phyloP scores from a whole-genome alignment of 108 stramenopile species.

The Skeletonema costatum region DNA sequence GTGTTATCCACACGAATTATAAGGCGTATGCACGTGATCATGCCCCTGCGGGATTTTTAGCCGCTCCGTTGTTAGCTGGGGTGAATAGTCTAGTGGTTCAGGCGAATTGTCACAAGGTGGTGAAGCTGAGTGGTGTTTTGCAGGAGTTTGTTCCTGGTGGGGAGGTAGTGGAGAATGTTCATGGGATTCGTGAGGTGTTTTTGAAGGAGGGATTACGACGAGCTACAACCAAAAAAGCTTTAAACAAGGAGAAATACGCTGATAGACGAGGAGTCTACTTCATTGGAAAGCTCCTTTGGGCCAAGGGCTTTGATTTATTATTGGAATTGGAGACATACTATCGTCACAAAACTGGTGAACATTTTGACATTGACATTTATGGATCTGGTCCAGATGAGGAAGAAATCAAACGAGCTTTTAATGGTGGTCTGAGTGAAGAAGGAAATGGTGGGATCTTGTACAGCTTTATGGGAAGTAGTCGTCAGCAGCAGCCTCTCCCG shows the following conservation, averaged over 20 bases:
- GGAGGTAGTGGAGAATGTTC: slow-evolving; percentile 79
- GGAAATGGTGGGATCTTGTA: slow-evolving; percentile 14
- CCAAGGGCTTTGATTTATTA: slow-evolving; percentile 76
- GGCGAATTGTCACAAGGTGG: slow-evolving; percentile 80
- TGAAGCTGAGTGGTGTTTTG: slow-evolving; percentile 68
- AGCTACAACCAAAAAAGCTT: background rate
- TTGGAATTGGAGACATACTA: slow-evolving; percentile 58
- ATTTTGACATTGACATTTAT: slow-evolving; percentile 75
- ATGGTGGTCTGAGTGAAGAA: slow-evolving; percentile 7
- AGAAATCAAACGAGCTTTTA: slow-evolving; percentile 67
- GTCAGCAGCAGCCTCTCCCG: slow-evolving; percentile 53
- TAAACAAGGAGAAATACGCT: background rate
- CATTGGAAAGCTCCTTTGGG: slow-evolving; percentile 82
- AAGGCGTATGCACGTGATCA: slow-evolving; percentile 57
- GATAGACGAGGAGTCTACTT: slow-evolving; percentile 59
- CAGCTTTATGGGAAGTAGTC: slow-evolving; percentile 4
- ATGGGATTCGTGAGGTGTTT: slow-evolving; percentile 82
- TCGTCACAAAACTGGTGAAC: slow-evolving; percentile 51
- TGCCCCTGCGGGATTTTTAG: slow-evolving; percentile 34
- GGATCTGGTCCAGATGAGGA: slow-evolving; percentile 73
- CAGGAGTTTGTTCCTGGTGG: slow-evolving; percentile 64
- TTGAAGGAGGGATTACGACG: slow-evolving; percentile 46
- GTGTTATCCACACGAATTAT: slow-evolving; percentile 91
- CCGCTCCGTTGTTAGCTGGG: slow-evolving; percentile 36
- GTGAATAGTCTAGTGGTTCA: slow-evolving; percentile 52